Base-by-base conservation (phyloP, 768 basidiomycete species). In the Serendipita sp. region DNA sequence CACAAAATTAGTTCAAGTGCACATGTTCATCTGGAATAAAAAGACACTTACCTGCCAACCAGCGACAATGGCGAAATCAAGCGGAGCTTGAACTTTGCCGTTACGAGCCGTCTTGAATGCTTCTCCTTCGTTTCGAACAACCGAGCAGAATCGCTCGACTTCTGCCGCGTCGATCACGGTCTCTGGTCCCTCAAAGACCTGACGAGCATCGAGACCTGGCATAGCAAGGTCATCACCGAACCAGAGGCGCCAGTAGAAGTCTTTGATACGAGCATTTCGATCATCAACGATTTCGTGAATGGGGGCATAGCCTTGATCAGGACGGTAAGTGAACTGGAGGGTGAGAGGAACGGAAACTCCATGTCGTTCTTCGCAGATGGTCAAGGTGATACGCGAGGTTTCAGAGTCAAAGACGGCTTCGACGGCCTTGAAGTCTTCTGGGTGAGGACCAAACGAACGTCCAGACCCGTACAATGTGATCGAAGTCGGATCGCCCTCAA, bases 211-310 rank as follows among this genome's bases (percentile, higher is more conserved):
- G 67, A 98, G 84, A n/a, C 81, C 74, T 8, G 93, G 89, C 30
- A 97, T 79, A 1, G 73, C 73, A 69, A 87, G 82, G 67, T 89
- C 78, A 71, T 92, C 91, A 44, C 96, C 93, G 73, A 92, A 95
- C 96, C 96, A 98, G 38, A 98, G 76, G 73, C 86, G 86, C 96
- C 96, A 99, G 78, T 99, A 99, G 73, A 98, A 98, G 70, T 88
- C 83, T 77, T 96, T 98, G 78, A 98, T 94, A 67, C 89, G 84
- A 64, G 78, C 79, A 77, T 95, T 98, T 69, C 94, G 85, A 66
- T 81, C 89, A 7, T 81, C 79, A 3, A 84, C 82, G 65, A 95
- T 76, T 73, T 98, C 96, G 71, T 95, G 94, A 69, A 99, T 92
- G 28, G 96, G 93, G 1, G 89, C 87, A 67, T 81, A 96, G 46